Evolutionary conservation across 257 asterid species (phyloP).

Genomic region (Avicennia marina): DNA sequence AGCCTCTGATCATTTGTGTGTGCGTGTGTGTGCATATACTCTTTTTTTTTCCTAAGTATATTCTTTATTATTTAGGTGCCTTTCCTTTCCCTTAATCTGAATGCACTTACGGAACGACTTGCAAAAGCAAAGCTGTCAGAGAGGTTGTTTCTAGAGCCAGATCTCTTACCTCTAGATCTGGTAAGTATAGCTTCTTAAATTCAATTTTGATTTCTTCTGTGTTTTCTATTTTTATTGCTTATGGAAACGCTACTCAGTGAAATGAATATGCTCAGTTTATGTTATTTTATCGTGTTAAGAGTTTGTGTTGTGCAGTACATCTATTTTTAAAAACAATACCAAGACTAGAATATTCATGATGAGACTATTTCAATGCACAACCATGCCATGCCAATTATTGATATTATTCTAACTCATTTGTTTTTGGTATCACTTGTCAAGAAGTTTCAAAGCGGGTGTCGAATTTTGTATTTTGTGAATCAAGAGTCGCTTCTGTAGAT

Average conservation of each 20-base stretch:
- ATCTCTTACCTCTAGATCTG: slow-evolving; percentile 55
- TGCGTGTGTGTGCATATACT: background rate
- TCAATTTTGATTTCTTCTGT: background rate
- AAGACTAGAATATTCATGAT: background rate
- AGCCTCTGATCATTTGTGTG: background rate
- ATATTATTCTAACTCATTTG: background rate
- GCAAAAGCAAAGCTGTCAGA: slow-evolving; percentile 62
- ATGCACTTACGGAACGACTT: slow-evolving; percentile 67
- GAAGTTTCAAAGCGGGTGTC: too few species aligned
- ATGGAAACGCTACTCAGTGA: too few species aligned
- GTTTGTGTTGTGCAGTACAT: background rate
- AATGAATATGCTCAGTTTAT: background rate
- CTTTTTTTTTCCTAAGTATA: background rate
- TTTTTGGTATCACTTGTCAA: too few species aligned
- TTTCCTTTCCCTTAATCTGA: slow-evolving; percentile 74
- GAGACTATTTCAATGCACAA: background rate
- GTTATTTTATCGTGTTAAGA: background rate
- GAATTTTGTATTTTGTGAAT: too few species aligned
- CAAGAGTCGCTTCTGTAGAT: too few species aligned
- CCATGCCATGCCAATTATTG: background rate
- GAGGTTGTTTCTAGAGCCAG: slow-evolving; percentile 70
- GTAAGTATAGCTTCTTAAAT: slow-evolving; percentile 27
- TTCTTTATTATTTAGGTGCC: slow-evolving; percentile 55
- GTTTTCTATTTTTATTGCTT: too few species aligned
- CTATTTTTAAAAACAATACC: background rate